phyloP scores from a whole-genome alignment of 1,139 yeast species.

The Taphrina communis region DNA sequence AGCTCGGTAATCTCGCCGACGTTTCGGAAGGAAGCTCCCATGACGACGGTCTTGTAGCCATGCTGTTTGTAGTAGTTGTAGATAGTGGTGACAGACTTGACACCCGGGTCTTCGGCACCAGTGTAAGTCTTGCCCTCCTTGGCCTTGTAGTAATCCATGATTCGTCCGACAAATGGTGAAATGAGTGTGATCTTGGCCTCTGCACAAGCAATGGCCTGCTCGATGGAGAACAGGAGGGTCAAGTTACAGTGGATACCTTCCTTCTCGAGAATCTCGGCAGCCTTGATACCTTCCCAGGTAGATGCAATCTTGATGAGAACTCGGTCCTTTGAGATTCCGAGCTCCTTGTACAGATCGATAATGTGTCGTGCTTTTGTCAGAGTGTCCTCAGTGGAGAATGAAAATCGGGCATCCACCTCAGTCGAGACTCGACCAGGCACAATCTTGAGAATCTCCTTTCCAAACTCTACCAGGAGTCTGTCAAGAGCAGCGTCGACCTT shows the following conservation, averaged over 20 bases:
- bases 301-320: constrained; percentile 95
- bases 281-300: constrained; percentile 99
- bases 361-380: constrained; percentile 87
- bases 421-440: constrained; percentile 99
- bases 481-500: constrained; percentile 83
- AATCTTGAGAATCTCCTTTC: constrained; percentile 86
- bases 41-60: constrained; percentile 95
- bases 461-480: constrained; percentile 92
- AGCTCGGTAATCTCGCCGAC: constrained; percentile 93
- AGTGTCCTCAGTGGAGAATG: constrained; percentile 92
- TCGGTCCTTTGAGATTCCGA: constrained; percentile 86
- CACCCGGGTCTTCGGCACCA: constrained; percentile 92
- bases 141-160: constrained; percentile 98
- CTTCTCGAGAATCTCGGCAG: constrained; percentile 93
- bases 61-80: constrained; percentile 98
- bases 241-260: constrained; percentile 93
- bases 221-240: constrained; percentile 91
- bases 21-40: constrained; percentile 99
- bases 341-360: constrained; percentile 79
- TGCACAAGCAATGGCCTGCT: constrained; percentile 98
- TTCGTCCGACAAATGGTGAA: constrained; percentile 99
- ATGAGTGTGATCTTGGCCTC: constrained; percentile 95
- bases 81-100: constrained; percentile 80
- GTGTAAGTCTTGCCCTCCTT: constrained; percentile 86
- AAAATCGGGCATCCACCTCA: constrained; percentile 97